Percentiles rank a stretch among this genome's conserved stretches.
Evolutionary conservation across 768 basidiomycete species (phyloP).

Genomic region (Naematelia aurantialba): DNA sequence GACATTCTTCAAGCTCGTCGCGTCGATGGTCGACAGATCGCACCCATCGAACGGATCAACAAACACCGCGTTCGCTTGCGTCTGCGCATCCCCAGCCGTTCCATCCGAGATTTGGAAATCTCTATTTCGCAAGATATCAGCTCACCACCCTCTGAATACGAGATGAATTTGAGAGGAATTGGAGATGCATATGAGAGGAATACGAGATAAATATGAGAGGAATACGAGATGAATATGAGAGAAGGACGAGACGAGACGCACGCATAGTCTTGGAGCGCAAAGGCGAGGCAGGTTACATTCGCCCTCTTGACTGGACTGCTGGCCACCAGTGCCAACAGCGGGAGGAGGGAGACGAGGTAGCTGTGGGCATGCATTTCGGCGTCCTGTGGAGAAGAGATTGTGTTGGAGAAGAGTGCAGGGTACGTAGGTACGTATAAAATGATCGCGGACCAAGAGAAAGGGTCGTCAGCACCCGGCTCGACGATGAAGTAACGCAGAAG

Average conservation of each 20-base stretch:
- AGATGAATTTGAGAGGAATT: background rate
- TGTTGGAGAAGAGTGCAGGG: no score
- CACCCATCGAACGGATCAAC: constrained; percentile 17
- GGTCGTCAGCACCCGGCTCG: constrained; percentile 4
- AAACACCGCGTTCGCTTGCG: constrained; percentile 23
- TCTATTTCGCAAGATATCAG: background rate
- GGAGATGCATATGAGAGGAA: background rate
- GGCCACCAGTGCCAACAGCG: constrained; percentile 7
- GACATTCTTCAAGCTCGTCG: constrained; percentile 12
- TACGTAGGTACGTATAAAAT: no score
- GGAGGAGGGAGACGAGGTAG: constrained; percentile 4
- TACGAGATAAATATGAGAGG: background rate
- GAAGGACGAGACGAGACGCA: constrained; percentile 1
- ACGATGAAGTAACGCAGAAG: constrained; percentile 9
- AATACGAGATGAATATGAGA: background rate
- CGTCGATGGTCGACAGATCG: constrained; percentile 19
- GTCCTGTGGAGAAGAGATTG: no score
- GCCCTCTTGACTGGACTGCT: constrained; percentile 8
- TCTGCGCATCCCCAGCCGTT: constrained; percentile 15
- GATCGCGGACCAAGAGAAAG: no score
- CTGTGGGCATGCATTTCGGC: background rate
- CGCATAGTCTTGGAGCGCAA: constrained; percentile 17
- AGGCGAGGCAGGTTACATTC: constrained; percentile 9
- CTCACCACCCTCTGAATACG: no score
- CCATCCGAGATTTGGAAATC: constrained; percentile 24